Percentiles rank a stretch among this genome's conserved stretches.
These are phyloP conservation scores for Jamesozyma rosinii DNA, from an alignment of 805 yeast genomes.

Conservation along the genomic window DNA sequence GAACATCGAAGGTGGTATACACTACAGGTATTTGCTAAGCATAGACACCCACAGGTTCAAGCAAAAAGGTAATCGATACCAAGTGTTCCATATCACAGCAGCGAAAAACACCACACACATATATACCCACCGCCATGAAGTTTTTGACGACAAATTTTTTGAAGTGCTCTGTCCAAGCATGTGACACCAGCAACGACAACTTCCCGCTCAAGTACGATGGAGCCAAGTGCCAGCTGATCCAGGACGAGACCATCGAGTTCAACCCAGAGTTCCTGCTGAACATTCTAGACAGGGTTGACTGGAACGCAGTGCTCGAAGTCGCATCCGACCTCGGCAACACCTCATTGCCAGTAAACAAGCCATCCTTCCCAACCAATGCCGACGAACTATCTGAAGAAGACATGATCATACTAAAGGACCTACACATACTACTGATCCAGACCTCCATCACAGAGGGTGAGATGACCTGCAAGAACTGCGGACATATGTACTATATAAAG, in stretches of 20 bases:
- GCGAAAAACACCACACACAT: background rate
- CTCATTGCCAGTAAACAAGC: constrained; percentile 51
- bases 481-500: constrained; percentile 80
- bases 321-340: constrained; percentile 67
- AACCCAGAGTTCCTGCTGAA: constrained; percentile 70
- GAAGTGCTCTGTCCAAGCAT: constrained; percentile 78
- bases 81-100: background rate
- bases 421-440: constrained; percentile 72
- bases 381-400: constrained; percentile 35
- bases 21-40: background rate
- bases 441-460: constrained; percentile 82
- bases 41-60: background rate
- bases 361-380: constrained; percentile 31
- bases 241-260: constrained; percentile 66
- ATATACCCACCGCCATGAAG: constrained; percentile 50
- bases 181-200: constrained; percentile 63
- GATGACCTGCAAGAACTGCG: constrained; percentile 81
- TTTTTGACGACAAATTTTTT: constrained; percentile 93
- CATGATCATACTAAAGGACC: constrained; percentile 50
- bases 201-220: constrained; percentile 66
- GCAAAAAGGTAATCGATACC: no score
- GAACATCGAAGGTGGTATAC: no score
- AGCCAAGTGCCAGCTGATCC: constrained; percentile 55
- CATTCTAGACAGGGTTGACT: constrained; percentile 73
- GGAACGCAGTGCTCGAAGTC: constrained; percentile 75